phyloP scores from a whole-genome alignment of 768 basidiomycete genomes.

The Panaeolus papilionaceus region DNA sequence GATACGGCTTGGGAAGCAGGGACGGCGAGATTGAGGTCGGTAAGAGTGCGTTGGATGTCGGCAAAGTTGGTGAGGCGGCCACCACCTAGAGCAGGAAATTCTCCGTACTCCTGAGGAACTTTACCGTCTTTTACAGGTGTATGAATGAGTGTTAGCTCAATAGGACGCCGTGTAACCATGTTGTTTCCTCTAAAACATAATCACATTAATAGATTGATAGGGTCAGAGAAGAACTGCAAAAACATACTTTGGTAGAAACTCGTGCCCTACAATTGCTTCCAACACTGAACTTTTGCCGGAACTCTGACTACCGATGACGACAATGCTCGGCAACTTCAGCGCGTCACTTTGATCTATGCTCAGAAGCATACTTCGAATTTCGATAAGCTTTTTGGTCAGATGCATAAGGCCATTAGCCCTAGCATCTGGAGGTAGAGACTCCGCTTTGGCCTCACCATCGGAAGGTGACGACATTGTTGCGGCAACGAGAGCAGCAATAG shows the following conservation, averaged over 20 bases:
- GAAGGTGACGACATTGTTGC: conserved; percentile 81
- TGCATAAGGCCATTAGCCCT: conserved; percentile 89
- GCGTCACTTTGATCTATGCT: conserved; percentile 96
- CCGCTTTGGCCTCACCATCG: conserved; percentile 50
- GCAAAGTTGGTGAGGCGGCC: conserved; percentile 91
- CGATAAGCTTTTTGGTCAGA: conserved; percentile 93
- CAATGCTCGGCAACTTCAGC: conserved; percentile 95
- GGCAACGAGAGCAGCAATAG: conserved; percentile 76
- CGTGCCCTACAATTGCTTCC: conserved; percentile 96
- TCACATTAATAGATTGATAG: conserved; percentile 17
- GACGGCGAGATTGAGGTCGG: conserved; percentile 94
- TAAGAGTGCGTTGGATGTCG: conserved; percentile 91
- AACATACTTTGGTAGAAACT: conserved; percentile 96
- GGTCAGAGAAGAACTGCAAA: background rate
- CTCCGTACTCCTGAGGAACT: conserved; percentile 81
- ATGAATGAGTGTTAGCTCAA: conserved; percentile 96
- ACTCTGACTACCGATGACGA: conserved; percentile 98
- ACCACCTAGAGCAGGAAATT: conserved; percentile 90
- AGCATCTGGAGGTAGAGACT: conserved; percentile 45
- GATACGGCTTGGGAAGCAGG: conserved; percentile 91
- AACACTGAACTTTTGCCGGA: conserved; percentile 98
- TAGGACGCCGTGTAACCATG: conserved; percentile 98
- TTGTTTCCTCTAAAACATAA: conserved; percentile 83
- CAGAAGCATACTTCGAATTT: conserved; percentile 93
- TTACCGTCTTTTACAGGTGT: conserved; percentile 70